Percentiles rank a stretch among this genome's conserved stretches.
Conservation (phyloP, 345 rosid genomes). For the Arabidopsis thaliana region TAIR10.1 NC_003074.8:1530001-1530500, state of each 20-base stretch:
- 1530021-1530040: constrained; percentile 71
- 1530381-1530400: neutral
- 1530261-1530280: constrained; percentile 29
- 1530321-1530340: neutral
- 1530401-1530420: neutral
- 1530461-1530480: neutral
- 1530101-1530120: no score
- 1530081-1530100: neutral
- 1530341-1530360: neutral
- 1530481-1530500: neutral
- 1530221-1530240: constrained; percentile 83
- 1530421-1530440: neutral
- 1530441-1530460: neutral
- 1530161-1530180: constrained; percentile 91
- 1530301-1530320: neutral
- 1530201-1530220: constrained; percentile 90
- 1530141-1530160: constrained; percentile 98
- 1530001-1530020: constrained; percentile 83
- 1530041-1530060: constrained; percentile 1
- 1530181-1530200: constrained; percentile 90
- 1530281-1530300: constrained; percentile 17
- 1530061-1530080: constrained; percentile 9
- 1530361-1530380: neutral
- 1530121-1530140: constrained; percentile 82
- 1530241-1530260: constrained; percentile 98